A percentile compares a stretch with the other conserved stretches of the same genome.
Evolutionary conservation across 2,329 filamentous ascomycete species (phyloP).

Genomic region (Fusarium sp.): DNA sequence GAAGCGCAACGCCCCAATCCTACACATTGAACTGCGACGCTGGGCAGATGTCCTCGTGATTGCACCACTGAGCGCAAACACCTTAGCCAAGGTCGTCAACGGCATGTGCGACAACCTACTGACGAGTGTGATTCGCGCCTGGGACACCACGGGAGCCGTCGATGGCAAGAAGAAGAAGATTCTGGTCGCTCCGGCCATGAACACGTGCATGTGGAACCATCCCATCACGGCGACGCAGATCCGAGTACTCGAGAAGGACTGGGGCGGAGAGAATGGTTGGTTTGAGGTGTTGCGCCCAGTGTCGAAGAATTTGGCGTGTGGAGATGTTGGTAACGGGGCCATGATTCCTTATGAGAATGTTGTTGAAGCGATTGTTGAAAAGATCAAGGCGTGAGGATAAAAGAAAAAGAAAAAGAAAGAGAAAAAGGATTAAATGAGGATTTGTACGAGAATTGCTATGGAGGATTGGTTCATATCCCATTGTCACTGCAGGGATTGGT

Average conservation of each 20-base stretch:
- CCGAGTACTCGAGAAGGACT: slow-evolving; percentile 73
- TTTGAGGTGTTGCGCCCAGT: slow-evolving; percentile 76
- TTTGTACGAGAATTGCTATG: not conserved
- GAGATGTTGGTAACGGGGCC: slow-evolving; percentile 80
- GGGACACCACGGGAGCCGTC: slow-evolving; percentile 76
- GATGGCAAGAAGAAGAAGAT: slow-evolving; percentile 70
- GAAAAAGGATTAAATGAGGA: not conserved
- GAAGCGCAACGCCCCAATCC: slow-evolving; percentile 77
- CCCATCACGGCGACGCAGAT: slow-evolving; percentile 80
- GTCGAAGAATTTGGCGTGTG: slow-evolving; percentile 82
- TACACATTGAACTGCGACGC: slow-evolving; percentile 87
- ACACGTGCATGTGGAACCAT: slow-evolving; percentile 88
- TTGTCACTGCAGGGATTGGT: not conserved
- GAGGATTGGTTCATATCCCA: not conserved
- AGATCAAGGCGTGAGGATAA: slow-evolving; percentile 46
- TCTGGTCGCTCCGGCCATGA: slow-evolving; percentile 83
- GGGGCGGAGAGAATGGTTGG: slow-evolving; percentile 63
- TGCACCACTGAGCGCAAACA: slow-evolving; percentile 83
- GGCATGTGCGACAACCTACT: slow-evolving; percentile 82
- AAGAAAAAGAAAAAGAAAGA: not conserved
- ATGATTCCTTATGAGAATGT: slow-evolving; percentile 85
- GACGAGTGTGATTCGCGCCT: slow-evolving; percentile 78
- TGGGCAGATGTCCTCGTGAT: slow-evolving; percentile 81
- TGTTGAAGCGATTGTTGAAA: slow-evolving; percentile 67
- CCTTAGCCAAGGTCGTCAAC: slow-evolving; percentile 80